Evolutionary conservation across 768 basidiomycete genomes (phyloP).

Genomic region (Boletus tomentosulus): DNA sequence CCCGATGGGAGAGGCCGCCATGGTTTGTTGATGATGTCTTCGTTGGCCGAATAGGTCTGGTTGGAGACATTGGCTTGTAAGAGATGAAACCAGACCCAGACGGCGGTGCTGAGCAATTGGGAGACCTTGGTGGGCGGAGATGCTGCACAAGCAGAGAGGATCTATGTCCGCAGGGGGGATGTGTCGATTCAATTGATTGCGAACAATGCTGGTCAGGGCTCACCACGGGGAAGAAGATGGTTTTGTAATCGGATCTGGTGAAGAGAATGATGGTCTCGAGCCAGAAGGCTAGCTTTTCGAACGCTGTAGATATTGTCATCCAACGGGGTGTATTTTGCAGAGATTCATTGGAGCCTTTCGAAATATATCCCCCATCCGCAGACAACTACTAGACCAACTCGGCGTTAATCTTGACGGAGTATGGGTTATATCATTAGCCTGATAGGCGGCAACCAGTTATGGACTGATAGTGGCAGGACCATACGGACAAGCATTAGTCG

Average conservation of each 20-base stretch:
- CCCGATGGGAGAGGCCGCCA: slow-evolving; percentile 34
- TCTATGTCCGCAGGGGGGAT: neutral
- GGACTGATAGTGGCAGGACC: no score
- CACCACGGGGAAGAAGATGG: slow-evolving; percentile 8
- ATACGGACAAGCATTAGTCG: no score
- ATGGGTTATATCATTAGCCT: no score
- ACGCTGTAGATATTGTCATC: neutral
- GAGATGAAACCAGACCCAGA: slow-evolving; percentile 33
- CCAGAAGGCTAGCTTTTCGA: slow-evolving; percentile 7
- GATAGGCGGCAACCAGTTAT: no score
- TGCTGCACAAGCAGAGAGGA: slow-evolving; percentile 3
- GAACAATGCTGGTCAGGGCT: no score
- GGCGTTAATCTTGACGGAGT: no score
- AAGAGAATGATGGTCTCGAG: slow-evolving; percentile 19
- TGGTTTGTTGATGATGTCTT: slow-evolving; percentile 23
- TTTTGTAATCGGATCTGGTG: slow-evolving; percentile 31
- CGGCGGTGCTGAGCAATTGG: slow-evolving; percentile 2
- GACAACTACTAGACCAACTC: no score
- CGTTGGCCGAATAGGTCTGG: slow-evolving; percentile 18
- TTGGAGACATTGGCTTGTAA: slow-evolving; percentile 34
- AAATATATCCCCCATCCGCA: no score
- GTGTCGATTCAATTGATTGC: no score
- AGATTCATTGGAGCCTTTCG: no score
- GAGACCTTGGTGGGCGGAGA: neutral
- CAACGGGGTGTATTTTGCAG: no score